Conservation (phyloP, 1,139 yeast genomes). For the Spathaspora jeffriesii region DNA sequence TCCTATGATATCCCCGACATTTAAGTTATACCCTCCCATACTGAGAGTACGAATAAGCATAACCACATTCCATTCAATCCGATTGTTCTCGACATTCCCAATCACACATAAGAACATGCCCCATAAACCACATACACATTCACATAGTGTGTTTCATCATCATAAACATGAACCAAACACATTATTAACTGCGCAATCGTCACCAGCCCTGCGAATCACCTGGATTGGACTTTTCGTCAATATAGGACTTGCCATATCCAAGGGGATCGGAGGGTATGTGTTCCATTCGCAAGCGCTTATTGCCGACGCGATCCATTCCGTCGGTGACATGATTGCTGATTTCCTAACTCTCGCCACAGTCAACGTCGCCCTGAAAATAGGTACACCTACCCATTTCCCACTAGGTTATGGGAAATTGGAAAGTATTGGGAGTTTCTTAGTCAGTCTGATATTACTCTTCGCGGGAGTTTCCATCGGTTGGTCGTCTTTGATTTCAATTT, state of each 20-base stretch:
- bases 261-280: conserved; percentile 84
- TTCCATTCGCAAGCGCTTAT: conserved; percentile 94
- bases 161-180: conserved; percentile 45
- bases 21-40: background rate
- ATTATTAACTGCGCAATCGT: conserved; percentile 35
- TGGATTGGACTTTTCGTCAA: conserved; percentile 88
- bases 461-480: conserved; percentile 95
- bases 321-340: conserved; percentile 88
- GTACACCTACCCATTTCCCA: conserved; percentile 65
- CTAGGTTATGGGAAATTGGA: conserved; percentile 93
- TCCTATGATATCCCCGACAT: background rate
- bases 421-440: conserved; percentile 87
- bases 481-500: conserved; percentile 72
- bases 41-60: background rate
- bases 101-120: conserved; percentile 5
- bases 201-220: conserved; percentile 92
- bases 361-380: conserved; percentile 68
- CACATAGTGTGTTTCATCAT: conserved; percentile 15
- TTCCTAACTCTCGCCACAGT: conserved; percentile 88
- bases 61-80: conserved; percentile 6
- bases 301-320: conserved; percentile 94
- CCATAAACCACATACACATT: conserved; percentile 19
- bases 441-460: conserved; percentile 74
- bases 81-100: conserved; percentile 11
- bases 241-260: conserved; percentile 81